Evolutionary conservation across 495 filamentous ascomycete genomes (phyloP).

Genomic region (Acidiella bohemica): DNA sequence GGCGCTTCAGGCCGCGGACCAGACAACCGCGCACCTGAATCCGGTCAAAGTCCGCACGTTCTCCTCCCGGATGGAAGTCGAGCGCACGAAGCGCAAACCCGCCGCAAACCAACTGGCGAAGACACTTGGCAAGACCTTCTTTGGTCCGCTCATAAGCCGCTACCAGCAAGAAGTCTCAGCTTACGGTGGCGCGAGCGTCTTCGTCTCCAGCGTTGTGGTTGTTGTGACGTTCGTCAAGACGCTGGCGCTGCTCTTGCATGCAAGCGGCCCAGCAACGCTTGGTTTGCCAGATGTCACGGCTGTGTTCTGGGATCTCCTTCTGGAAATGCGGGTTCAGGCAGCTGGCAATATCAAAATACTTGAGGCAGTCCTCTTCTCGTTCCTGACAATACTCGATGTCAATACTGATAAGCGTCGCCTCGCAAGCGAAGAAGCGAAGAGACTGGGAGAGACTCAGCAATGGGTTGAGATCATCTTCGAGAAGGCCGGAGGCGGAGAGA

Average conservation of each 20-base stretch:
- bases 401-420: conserved; percentile 39
- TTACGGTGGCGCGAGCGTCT: conserved; percentile 24
- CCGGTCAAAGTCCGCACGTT: conserved; percentile 74
- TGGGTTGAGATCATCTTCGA: conserved; percentile 65
- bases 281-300: conserved; percentile 52
- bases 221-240: conserved; percentile 52
- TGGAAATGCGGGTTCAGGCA: conserved; percentile 32
- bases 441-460: conserved; percentile 46
- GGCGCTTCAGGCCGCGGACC: conserved; percentile 56
- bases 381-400: conserved; percentile 73
- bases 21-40: conserved; percentile 55
- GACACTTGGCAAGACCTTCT: conserved; percentile 62
- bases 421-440: conserved; percentile 35
- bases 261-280: conserved; percentile 48
- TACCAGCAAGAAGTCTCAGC: conserved; percentile 33
- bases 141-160: conserved; percentile 53
- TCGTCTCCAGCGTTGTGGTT: conserved; percentile 46
- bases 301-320: conserved; percentile 55
- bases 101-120: conserved; percentile 63
- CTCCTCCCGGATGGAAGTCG: conserved; percentile 55
- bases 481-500: conserved; percentile 35
- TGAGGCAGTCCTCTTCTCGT: conserved; percentile 60
- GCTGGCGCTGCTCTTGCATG: conserved; percentile 49
- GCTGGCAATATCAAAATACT: conserved; percentile 48
- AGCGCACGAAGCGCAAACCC: conserved; percentile 50